Percentiles rank a stretch among this genome's conserved stretches.
These are phyloP conservation scores for Kwoniella botswanensis DNA, from an alignment of 768 basidiomycete species.

Conservation along the genomic window DNA sequence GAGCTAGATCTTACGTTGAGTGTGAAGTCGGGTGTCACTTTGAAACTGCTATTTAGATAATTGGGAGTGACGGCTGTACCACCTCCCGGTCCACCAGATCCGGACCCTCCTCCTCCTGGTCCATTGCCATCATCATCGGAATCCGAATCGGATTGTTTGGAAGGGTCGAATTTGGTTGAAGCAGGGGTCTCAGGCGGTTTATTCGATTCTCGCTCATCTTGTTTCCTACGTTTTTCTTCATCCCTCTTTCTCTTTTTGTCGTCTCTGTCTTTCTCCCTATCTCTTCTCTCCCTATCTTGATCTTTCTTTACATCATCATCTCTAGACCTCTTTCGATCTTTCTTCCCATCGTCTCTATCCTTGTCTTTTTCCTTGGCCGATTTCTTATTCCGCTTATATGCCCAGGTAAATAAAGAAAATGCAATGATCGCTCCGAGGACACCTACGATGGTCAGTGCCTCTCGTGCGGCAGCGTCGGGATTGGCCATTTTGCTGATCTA, in stretches of 20 bases:
- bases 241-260: not conserved
- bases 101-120: not conserved
- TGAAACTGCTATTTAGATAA: not conserved
- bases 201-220: not conserved
- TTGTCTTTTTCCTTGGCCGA: not conserved
- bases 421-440: slow-evolving; percentile 66
- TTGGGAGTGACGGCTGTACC: not conserved
- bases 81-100: not conserved
- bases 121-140: not conserved
- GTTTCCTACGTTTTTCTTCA: slow-evolving; percentile 6
- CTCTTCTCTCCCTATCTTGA: slow-evolving; percentile 6
- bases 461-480: slow-evolving; percentile 17
- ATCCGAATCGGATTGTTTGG: not conserved
- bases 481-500: slow-evolving; percentile 9
- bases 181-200: not conserved
- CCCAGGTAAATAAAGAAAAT: slow-evolving; percentile 60
- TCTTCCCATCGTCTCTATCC: slow-evolving; percentile 2
- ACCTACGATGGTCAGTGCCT: slow-evolving; percentile 63
- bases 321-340: slow-evolving; percentile 7
- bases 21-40: not conserved
- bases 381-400: slow-evolving; percentile 1
- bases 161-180: slow-evolving; percentile 4
- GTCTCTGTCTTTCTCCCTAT: not conserved
- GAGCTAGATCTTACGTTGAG: not conserved
- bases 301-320: slow-evolving; percentile 9